Base-by-base conservation (phyloP, 768 basidiomycete species). In the Rhizopogon vulgaris region DNA sequence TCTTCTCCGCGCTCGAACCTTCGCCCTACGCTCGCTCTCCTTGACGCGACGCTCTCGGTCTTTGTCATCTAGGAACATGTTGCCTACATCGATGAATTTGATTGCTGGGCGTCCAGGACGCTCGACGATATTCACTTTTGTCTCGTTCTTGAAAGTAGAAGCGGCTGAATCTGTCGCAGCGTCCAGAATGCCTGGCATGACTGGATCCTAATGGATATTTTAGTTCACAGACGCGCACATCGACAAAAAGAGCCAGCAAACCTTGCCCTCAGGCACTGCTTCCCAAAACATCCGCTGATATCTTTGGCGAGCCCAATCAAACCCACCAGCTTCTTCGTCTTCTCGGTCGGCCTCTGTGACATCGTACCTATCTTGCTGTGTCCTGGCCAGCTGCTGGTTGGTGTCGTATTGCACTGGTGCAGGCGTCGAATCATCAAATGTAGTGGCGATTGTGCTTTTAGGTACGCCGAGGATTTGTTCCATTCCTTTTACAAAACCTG, bases 281-380 rank as follows among this genome's bases (percentile, higher is more conserved):
- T 92, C 90, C 87, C 88, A 92, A 65, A 86, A 91, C 40, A 81
- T 69, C 39, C 83, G 77, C 58, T 84, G 82, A 62, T 87, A 88
- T 9, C 83, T 78, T 51, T 80, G 75, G 22, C 82, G 78, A 40
- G 78, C 78, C 49, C 69, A 73, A 49, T 82, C 75, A 53, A 79
- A 76, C 8, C 43, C 25, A 18, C 75, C 70, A 56, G 81, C 81
- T 10, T 64, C 71, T 61, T 83, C 73, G 49, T 83, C 83, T 30
- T 83, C 74, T 32, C 69, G 63, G 60, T 91, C 89, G 0, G 85
- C 85, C 57, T 78, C 76, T 8, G 75, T 72, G 7, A 76, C 75
- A 55, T 87, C 78, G 18, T 73, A 70, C 41, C 82, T 69, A 18
- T 51, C 17, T 11, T 24, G 30, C 9, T 53, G 51, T 9, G 38